Evolutionary conservation across 2,329 filamentous ascomycete species (phyloP).

Genomic region (Elsinoe batatas): DNA sequence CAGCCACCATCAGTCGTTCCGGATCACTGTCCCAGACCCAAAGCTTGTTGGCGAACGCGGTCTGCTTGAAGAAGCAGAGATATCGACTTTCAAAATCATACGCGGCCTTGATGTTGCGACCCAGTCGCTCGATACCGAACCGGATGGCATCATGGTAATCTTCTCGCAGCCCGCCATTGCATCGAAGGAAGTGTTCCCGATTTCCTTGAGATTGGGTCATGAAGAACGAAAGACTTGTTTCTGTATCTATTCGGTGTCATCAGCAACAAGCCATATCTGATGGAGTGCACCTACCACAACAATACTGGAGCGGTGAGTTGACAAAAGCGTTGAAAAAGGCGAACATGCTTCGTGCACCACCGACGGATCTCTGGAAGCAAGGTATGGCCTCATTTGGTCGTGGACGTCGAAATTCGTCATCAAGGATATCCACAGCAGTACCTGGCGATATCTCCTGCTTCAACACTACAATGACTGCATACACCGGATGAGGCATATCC

Average conservation of each 20-base stretch:
- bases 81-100: not conserved
- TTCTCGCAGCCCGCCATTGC: not conserved
- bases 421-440: not conserved
- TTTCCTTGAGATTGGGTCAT: not conserved
- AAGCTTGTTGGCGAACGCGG: not conserved
- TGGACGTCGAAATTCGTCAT: not conserved
- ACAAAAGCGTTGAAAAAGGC: constrained; percentile 5
- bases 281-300: not conserved
- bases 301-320: constrained; percentile 3
- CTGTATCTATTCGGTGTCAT: not conserved
- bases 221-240: not conserved
- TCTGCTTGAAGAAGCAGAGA: constrained; percentile 5
- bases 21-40: constrained; percentile 8
- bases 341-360: not conserved
- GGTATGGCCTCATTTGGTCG: not conserved
- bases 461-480: constrained; percentile 1
- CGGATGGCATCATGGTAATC: not conserved
- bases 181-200: not conserved
- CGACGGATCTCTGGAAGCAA: not conserved
- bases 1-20: not conserved
- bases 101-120: not conserved
- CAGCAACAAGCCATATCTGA: not conserved
- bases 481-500: constrained; percentile 6
- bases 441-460: not conserved
- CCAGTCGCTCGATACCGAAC: not conserved